Evolutionary conservation across 1,284 basidiomycete genomes (phyloP).

Genomic region (Pascua sp.): DNA sequence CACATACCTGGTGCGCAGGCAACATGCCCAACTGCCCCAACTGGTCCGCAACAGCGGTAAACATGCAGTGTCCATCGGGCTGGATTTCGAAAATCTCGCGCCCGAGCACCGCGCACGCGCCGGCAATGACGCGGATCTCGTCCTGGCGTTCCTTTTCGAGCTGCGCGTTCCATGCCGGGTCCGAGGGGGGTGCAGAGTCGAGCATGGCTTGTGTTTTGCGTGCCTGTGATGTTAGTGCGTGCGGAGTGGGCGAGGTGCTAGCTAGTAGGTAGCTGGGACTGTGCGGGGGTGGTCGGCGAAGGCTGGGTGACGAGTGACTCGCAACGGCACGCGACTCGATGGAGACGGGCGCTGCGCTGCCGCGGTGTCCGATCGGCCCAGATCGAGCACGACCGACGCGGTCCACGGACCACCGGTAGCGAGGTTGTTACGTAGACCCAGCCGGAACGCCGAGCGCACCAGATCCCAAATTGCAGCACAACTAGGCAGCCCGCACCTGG

Average conservation of each 20-base stretch:
- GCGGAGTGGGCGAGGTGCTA: not conserved
- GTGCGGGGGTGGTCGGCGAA: not conserved
- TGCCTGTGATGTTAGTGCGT: constrained; percentile 56
- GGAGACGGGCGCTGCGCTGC: no score
- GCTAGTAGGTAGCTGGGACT: not conserved
- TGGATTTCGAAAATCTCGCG: constrained; percentile 77
- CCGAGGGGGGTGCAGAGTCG: constrained; percentile 58
- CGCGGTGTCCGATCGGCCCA: no score
- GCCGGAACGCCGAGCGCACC: no score
- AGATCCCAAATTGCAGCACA: no score
- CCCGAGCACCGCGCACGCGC: constrained; percentile 64
- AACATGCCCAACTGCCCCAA: constrained; percentile 45
- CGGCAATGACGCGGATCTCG: constrained; percentile 67
- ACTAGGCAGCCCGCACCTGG: no score
- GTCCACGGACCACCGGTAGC: no score
- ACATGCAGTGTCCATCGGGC: constrained; percentile 94
- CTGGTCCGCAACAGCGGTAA: constrained; percentile 85
- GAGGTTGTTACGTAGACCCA: no score
- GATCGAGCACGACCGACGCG: no score
- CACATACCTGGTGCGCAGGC: constrained; percentile 31
- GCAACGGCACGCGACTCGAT: no score
- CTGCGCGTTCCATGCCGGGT: constrained; percentile 64
- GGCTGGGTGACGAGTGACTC: no score
- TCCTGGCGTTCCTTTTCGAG: constrained; percentile 66
- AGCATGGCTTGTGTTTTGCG: constrained; percentile 68